phyloP scores from a whole-genome alignment of 495 filamentous ascomycete species.

The Penicillium cosmopolitanum region DNA sequence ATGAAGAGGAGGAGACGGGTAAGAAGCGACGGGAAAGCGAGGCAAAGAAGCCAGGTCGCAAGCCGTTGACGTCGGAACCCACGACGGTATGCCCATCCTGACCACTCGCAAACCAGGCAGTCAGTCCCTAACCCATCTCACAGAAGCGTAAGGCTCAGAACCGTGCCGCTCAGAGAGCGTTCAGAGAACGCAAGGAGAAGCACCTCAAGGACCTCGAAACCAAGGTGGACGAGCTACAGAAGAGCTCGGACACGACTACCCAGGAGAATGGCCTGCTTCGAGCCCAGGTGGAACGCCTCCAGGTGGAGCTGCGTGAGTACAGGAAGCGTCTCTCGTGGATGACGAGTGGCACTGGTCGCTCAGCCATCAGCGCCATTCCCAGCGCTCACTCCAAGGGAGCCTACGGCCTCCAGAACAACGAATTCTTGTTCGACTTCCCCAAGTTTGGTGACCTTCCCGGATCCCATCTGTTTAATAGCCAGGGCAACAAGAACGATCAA shows the following conservation, averaged over 20 bases:
- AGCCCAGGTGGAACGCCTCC: slow-evolving; percentile 84
- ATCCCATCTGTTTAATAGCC: slow-evolving; percentile 57
- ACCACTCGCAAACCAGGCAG: neutral
- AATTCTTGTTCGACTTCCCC: slow-evolving; percentile 95
- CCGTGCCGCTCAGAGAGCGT: slow-evolving; percentile 92
- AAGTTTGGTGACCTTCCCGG: slow-evolving; percentile 82
- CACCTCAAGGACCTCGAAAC: slow-evolving; percentile 95
- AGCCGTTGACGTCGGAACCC: slow-evolving; percentile 92
- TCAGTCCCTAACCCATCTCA: slow-evolving; percentile 46
- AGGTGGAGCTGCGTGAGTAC: slow-evolving; percentile 85
- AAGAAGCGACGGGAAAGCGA: slow-evolving; percentile 82
- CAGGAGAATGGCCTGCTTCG: slow-evolving; percentile 85
- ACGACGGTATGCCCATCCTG: slow-evolving; percentile 73
- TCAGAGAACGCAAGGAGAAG: slow-evolving; percentile 97
- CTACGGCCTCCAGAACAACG: slow-evolving; percentile 66
- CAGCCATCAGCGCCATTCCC: slow-evolving; percentile 50
- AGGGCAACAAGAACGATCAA: slow-evolving; percentile 36
- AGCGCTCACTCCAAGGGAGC: slow-evolving; percentile 40
- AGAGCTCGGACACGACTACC: slow-evolving; percentile 77
- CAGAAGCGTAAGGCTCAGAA: slow-evolving; percentile 99
- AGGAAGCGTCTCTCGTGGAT: slow-evolving; percentile 77
- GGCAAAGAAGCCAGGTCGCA: slow-evolving; percentile 93
- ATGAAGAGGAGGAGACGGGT: slow-evolving; percentile 69
- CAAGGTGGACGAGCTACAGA: slow-evolving; percentile 91
- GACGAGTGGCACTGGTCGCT: slow-evolving; percentile 48